These are phyloP conservation scores for Hanseniaspora lindneri DNA, from an alignment of 805 yeast species.

Conservation along the genomic window DNA sequence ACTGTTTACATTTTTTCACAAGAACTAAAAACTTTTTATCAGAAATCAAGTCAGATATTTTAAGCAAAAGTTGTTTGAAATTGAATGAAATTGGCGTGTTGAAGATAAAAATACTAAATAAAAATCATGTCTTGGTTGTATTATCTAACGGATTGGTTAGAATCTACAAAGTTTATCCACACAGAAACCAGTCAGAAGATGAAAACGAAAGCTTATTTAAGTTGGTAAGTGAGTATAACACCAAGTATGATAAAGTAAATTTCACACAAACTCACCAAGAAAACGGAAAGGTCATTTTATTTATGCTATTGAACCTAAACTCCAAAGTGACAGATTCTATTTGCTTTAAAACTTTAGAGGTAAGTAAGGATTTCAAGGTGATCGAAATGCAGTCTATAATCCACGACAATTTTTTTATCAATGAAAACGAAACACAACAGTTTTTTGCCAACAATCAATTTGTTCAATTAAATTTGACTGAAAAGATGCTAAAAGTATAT, in stretches of 20 bases:
- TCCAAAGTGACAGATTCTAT: slow-evolving; percentile 22
- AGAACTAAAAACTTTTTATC: slow-evolving; percentile 15
- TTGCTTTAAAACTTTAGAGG: slow-evolving; percentile 20
- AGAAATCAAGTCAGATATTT: slow-evolving; percentile 17
- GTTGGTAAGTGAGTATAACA: slow-evolving; percentile 21
- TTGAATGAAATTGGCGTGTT: slow-evolving; percentile 19
- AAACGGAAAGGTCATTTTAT: slow-evolving; percentile 18
- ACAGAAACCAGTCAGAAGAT: slow-evolving; percentile 17
- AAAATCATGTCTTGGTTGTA: slow-evolving; percentile 21
- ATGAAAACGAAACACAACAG: slow-evolving; percentile 18
- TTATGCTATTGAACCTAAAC: slow-evolving; percentile 21
- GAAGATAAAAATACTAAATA: slow-evolving; percentile 20
- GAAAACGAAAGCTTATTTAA: slow-evolving; percentile 11
- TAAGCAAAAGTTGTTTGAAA: slow-evolving; percentile 18
- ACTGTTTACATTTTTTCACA: slow-evolving; percentile 20
- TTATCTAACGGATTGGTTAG: slow-evolving; percentile 26
- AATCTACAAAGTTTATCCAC: slow-evolving; percentile 18
- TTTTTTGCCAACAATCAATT: slow-evolving; percentile 26
- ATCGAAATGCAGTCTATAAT: slow-evolving; percentile 24
- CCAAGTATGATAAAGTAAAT: slow-evolving; percentile 22
- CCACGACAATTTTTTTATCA: slow-evolving; percentile 20
- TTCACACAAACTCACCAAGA: slow-evolving; percentile 21
- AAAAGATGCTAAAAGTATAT: slow-evolving; percentile 19
- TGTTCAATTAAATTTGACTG: slow-evolving; percentile 20
- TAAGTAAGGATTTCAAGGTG: slow-evolving; percentile 16